Evolutionary conservation across 345 rosid genomes (phyloP).

Genomic region (Balakata baccata): DNA sequence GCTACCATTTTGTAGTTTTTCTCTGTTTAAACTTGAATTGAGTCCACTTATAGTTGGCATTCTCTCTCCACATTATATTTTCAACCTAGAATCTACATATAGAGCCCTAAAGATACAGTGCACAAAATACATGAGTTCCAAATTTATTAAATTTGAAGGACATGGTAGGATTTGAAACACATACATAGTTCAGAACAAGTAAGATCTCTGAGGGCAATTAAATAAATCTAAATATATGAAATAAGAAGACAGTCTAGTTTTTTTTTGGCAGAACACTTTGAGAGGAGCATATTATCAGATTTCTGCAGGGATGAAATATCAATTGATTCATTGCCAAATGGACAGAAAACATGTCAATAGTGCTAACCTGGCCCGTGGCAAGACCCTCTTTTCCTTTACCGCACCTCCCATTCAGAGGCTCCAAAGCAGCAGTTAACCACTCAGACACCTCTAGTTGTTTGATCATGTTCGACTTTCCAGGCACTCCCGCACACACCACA

Average conservation of each 20-base stretch:
- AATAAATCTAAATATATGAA: neutral
- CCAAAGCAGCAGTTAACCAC: slow-evolving; percentile 75
- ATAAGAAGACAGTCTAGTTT: neutral
- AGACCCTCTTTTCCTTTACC: slow-evolving; percentile 92
- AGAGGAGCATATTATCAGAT: neutral
- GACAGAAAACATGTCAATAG: slow-evolving; percentile 2
- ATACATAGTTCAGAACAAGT: too few species aligned
- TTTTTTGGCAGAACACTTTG: neutral
- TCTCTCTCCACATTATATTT: too few species aligned
- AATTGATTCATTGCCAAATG: neutral
- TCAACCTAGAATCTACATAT: too few species aligned
- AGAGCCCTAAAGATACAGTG: too few species aligned
- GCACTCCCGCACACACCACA: slow-evolving; percentile 87
- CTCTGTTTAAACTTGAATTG: too few species aligned
- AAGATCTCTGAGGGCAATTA: too few species aligned
- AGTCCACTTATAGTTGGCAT: too few species aligned
- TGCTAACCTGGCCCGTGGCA: slow-evolving; percentile 85
- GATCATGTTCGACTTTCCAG: slow-evolving; percentile 50
- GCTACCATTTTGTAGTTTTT: too few species aligned
- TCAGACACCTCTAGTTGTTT: slow-evolving; percentile 77
- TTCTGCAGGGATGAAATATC: too few species aligned
- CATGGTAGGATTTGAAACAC: too few species aligned
- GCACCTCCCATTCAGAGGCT: slow-evolving; percentile 79
- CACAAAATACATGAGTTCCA: too few species aligned
- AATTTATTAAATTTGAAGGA: too few species aligned